Evolutionary conservation across 768 basidiomycete genomes (phyloP).

Genomic region (Serpula lacrymans): DNA sequence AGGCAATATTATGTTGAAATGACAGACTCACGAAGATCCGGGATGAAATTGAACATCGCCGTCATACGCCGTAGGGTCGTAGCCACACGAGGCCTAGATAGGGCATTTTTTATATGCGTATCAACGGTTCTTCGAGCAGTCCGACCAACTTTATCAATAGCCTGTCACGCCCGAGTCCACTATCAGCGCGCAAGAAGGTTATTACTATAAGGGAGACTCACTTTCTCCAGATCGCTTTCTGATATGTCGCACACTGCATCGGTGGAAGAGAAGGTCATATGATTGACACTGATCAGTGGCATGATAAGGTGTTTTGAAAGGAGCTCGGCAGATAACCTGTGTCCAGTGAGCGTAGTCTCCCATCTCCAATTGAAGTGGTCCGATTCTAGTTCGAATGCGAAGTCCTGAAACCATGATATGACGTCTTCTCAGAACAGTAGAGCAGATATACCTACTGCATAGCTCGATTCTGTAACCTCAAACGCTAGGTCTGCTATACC

Average conservation of each 20-base stretch:
- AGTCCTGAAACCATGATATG: constrained; percentile 45
- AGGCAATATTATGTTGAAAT: constrained; percentile 5
- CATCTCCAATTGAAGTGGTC: constrained; percentile 73
- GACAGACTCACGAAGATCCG: constrained; percentile 57
- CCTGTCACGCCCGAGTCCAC: too few species aligned
- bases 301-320: constrained; percentile 76
- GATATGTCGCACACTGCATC: constrained; percentile 55
- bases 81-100: constrained; percentile 65
- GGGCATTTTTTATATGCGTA: constrained; percentile 67
- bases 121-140: constrained; percentile 66
- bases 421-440: too few species aligned
- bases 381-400: constrained; percentile 58
- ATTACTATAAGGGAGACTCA: constrained; percentile 19
- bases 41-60: constrained; percentile 64
- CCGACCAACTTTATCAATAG: constrained; percentile 66
- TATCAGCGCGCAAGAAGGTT: too few species aligned
- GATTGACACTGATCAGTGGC: constrained; percentile 68
- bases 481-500: constrained; percentile 55
- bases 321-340: constrained; percentile 64
- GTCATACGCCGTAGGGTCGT: constrained; percentile 69
- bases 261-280: constrained; percentile 62
- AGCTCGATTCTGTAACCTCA: constrained; percentile 54
- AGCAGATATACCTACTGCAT: constrained; percentile 43
- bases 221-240: constrained; percentile 65
- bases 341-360: constrained; percentile 66